Evolutionary conservation across 805 yeast species (phyloP).

Genomic region (Starmerella etchellsii): DNA sequence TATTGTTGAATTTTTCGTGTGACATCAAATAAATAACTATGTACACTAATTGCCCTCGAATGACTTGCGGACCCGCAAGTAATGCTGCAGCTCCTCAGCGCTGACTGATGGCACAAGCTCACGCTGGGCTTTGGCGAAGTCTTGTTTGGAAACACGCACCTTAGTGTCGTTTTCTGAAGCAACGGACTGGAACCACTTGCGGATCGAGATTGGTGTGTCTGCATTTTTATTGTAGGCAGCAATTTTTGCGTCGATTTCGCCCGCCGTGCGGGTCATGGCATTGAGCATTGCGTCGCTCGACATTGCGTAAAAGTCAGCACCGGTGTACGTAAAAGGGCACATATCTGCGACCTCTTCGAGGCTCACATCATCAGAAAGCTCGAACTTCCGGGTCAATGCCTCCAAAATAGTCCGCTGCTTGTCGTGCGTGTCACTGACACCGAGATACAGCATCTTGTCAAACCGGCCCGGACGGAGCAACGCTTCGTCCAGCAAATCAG

Average conservation of each 20-base stretch:
- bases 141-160: slow-evolving; percentile 57
- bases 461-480: slow-evolving; percentile 86
- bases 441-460: slow-evolving; percentile 87
- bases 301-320: slow-evolving; percentile 94
- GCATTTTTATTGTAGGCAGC: slow-evolving; percentile 37
- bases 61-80: slow-evolving; percentile 59
- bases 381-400: slow-evolving; percentile 72
- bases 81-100: slow-evolving; percentile 73
- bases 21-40: too few relatives aligned
- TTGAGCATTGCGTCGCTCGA: slow-evolving; percentile 93
- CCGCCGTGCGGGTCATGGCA: slow-evolving; percentile 87
- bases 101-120: slow-evolving; percentile 78
- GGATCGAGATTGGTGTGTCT: slow-evolving; percentile 38
- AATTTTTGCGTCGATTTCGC: slow-evolving; percentile 56
- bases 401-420: slow-evolving; percentile 75
- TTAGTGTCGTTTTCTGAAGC: slow-evolving; percentile 54
- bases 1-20: too few relatives aligned
- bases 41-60: slow-evolving; percentile 50
- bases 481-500: slow-evolving; percentile 90
- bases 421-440: slow-evolving; percentile 81
- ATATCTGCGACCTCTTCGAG: slow-evolving; percentile 44
- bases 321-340: slow-evolving; percentile 87
- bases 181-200: slow-evolving; percentile 84
- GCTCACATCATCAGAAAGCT: slow-evolving; percentile 46
- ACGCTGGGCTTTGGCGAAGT: slow-evolving; percentile 61